Conservation (phyloP, 768 basidiomycete genomes). For the Crucibulum laeve region DNA sequence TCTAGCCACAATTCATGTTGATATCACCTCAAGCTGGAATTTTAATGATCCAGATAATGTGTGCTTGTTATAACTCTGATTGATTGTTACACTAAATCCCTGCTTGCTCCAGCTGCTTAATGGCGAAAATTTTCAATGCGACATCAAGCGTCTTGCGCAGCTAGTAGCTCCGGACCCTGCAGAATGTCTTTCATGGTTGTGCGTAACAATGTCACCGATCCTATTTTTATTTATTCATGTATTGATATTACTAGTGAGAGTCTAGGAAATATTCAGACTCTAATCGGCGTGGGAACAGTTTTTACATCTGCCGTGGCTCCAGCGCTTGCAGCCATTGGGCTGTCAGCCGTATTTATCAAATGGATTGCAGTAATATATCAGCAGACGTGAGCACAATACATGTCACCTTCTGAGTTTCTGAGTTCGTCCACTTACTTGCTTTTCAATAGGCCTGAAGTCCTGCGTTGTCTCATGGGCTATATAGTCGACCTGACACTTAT, state of each 20-base stretch:
- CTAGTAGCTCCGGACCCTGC: neutral
- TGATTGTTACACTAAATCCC: neutral
- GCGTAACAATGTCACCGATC: neutral
- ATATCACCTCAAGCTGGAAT: constrained; percentile 19
- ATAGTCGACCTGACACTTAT: constrained; percentile 16
- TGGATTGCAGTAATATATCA: constrained; percentile 16
- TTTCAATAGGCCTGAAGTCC: constrained; percentile 6
- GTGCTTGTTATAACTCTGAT: neutral
- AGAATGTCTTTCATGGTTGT: neutral
- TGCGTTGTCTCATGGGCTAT: constrained; percentile 14
- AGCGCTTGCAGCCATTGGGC: constrained; percentile 14
- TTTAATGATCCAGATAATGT: constrained; percentile 18
- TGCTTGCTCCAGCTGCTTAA: constrained; percentile 10
- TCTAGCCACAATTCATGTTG: constrained; percentile 16
- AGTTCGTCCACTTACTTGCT: neutral
- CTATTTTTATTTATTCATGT: neutral
- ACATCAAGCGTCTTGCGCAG: neutral
- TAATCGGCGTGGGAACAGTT: constrained; percentile 12
- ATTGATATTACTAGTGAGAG: neutral
- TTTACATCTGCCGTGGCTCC: constrained; percentile 13
- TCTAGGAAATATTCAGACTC: neutral
- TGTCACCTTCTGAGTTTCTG: neutral
- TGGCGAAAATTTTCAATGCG: constrained; percentile 9
- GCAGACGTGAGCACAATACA: constrained; percentile 12
- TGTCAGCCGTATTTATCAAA: constrained; percentile 11